Conservation (phyloP, 371 early-diverging fungal genomes). For the Mortierella sp. region DNA sequence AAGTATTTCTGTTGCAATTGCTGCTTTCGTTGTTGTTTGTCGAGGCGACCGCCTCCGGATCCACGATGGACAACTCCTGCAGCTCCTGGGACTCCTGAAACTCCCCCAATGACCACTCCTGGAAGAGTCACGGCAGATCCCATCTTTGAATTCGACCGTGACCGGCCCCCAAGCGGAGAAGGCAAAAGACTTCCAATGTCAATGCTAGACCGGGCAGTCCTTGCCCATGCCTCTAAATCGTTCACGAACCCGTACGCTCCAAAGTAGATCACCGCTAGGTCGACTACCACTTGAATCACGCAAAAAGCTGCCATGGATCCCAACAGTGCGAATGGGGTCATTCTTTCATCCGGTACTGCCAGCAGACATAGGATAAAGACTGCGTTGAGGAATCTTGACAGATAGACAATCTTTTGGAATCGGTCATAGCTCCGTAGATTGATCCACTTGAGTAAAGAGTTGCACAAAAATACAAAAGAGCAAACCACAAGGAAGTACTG, state of each 20-base stretch:
- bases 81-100: too few species aligned
- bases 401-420: conserved; percentile 56
- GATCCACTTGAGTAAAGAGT: conserved; percentile 55
- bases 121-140: too few species aligned
- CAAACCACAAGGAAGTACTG: conserved; percentile 29
- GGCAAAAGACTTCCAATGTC: conserved; percentile 35
- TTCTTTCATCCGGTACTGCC: conserved; percentile 50
- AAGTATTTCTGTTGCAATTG: conserved; percentile 8
- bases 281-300: conserved; percentile 54
- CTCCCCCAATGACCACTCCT: too few species aligned
- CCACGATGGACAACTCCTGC: too few species aligned
- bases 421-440: conserved; percentile 41
- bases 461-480: conserved; percentile 34
- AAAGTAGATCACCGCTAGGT: conserved; percentile 44
- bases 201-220: conserved; percentile 34
- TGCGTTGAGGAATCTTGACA: conserved; percentile 59
- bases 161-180: conserved; percentile 28
- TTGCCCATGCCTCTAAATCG: conserved; percentile 40
- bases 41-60: too few species aligned
- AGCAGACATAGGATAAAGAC: conserved; percentile 61
- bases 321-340: conserved; percentile 58
- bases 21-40: neutral
- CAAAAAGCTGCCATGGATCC: conserved; percentile 63
- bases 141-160: conserved; percentile 18
- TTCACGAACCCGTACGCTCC: conserved; percentile 46